Base-by-base conservation (phyloP, 352 stramenopile species). In the Pythium plurisporium region DNA sequence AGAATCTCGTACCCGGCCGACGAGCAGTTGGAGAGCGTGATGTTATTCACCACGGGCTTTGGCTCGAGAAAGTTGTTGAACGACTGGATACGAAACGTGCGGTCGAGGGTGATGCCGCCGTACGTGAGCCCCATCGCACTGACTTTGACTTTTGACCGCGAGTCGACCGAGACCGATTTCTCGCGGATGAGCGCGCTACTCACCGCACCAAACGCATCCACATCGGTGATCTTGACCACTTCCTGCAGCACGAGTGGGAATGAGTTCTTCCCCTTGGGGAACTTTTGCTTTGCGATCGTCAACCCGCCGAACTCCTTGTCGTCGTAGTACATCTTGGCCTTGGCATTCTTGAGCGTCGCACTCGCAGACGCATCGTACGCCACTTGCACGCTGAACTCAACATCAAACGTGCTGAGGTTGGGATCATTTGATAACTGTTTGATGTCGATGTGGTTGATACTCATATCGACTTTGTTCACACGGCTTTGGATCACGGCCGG, bases 381-480 rank as follows among this genome's bases (percentile, higher is more conserved):
- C 10, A 83, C 55, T 45, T 72, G 76, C 10, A 87, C 41, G 30
- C 72, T 85, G 6, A 89, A 44, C 62, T 86, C 65, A 5, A 86
- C 69, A 27, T 56, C 73, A 23, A 86, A 59, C 12, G 48, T 59
- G 27, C 57, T 65, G n/a, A 52, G 34, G 20, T 57, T 51, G 8
- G 52, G 55, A 31, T 64, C 72, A 42, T 50, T 67, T 14, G 65
- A 53, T 30, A 87, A 53, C 25, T 51, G 47, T 42, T 74, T 69
- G 38, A 87, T 67, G 62, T 87, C 79, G 41, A 89, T 49, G 62
- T 83, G 76, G 65, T 87, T 87, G 53, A 89, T 59, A 5, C 55
- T 63, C 44, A 89, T 50, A 17, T 76, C 56, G 52, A 86, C 76
- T 19, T 73, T 70, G 65, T 87, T 71, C 47, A 74, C 65, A 46